Base-by-base conservation (phyloP, 2,329 filamentous ascomycete species). In the Mycosphaerelloides madeirae region DNA sequence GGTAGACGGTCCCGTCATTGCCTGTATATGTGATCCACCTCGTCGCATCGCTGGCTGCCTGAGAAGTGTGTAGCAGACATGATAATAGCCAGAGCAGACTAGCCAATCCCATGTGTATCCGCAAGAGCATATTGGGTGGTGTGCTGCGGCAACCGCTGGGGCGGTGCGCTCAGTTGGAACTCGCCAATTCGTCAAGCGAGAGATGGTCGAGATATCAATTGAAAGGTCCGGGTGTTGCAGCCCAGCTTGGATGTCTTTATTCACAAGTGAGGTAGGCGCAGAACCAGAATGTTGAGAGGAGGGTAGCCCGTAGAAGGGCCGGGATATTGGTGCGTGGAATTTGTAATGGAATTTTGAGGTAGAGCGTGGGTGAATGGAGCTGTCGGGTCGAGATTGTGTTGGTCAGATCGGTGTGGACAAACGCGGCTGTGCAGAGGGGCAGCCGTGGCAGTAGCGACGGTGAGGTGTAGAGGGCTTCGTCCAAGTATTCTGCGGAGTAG, bases 1-100 rank as follows among this genome's bases (percentile, higher is more conserved):
- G 71, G 45, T 65, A 68, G 18, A 73, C 55, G 1, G 62, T 65
- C 35, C 48, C 38, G 36, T 54, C 59, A 33, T 49, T 25, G 16
- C 44, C 44, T 25, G 20, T 35, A 40, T 58, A 58, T 38, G 46
- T 50, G 46, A 58, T 48, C 48, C 47, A 56, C 39, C 48, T 46
- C 29, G 41, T 46, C 13, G 29, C 38, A 28, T 40, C 28, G 16
- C 18, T 39, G 20, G 28, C 20, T 3, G 33, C 25, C 2, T n/a
- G 29, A 5, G 20, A 19, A 13, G 31, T 41, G 35, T 47, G 44
- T 16, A 50, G 44, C 12, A 59, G 46, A 33, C 48, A 52, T 32
- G 50, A 46, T 14, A 61, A 31, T 19, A 57, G 38, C 31, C 48
- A 43, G 20, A 58, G 39, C 29, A 54, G 31, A 29, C 48, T 55